Conservation (phyloP, 768 basidiomycete genomes). For the Amanita fuliginea region DNA sequence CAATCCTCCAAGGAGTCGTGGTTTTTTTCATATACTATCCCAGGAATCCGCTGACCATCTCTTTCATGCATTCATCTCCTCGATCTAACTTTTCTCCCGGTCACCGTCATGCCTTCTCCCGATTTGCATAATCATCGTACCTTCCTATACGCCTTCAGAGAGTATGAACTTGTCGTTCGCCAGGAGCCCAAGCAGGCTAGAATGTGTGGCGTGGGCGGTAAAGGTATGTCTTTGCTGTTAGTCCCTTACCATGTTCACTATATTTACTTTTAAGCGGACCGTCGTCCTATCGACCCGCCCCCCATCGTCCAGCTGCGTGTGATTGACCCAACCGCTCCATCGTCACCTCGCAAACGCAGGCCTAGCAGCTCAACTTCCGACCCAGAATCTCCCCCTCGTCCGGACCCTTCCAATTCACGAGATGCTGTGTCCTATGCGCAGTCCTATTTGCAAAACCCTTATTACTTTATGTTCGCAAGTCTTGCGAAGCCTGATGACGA, state of each 20-base stretch:
- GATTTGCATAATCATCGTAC: neutral
- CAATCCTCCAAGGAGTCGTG: neutral
- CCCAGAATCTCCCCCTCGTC: slow-evolving; percentile 9
- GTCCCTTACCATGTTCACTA: neutral
- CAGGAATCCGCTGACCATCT: neutral
- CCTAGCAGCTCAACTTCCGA: slow-evolving; percentile 11
- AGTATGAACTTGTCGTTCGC: slow-evolving; percentile 77
- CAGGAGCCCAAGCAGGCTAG: slow-evolving; percentile 90
- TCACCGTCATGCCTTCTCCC: neutral
- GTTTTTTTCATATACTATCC: neutral
- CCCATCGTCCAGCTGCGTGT: slow-evolving; percentile 94
- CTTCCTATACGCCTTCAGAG: slow-evolving; percentile 29
- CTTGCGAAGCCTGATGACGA: slow-evolving; percentile 86
- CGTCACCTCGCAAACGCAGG: slow-evolving; percentile 6
- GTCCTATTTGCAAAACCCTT: slow-evolving; percentile 78
- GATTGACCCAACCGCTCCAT: slow-evolving; percentile 41
- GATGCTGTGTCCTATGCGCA: slow-evolving; percentile 28
- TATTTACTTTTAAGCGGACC: slow-evolving; percentile 50
- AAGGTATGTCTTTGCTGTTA: slow-evolving; percentile 28
- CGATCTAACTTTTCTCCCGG: neutral
- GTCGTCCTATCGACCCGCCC: slow-evolving; percentile 93
- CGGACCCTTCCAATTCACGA: slow-evolving; percentile 9
- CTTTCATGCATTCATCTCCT: slow-evolving; percentile 1
- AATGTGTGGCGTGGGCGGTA: slow-evolving; percentile 85
- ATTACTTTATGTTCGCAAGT: slow-evolving; percentile 93